A percentile compares a stretch with the other conserved stretches of the same genome.
Evolutionary conservation across 331 rosid species (phyloP).

Genomic region (Malus hybrid): DNA sequence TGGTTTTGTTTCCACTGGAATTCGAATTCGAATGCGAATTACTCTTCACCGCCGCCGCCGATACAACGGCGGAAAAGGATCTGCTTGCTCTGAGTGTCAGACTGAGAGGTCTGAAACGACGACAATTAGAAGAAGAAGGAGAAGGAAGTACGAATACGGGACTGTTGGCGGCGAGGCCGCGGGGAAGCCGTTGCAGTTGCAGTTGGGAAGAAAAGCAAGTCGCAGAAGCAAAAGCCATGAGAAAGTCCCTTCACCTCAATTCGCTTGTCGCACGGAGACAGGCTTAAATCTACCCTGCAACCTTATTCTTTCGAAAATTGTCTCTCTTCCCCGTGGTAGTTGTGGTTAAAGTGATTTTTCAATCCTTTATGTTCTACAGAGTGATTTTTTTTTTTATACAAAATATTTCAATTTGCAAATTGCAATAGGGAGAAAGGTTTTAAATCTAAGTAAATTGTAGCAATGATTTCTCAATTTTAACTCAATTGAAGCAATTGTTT

Average conservation of each 20-base stretch:
- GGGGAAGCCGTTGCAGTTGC: slow-evolving; percentile 18
- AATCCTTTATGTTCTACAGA: not conserved
- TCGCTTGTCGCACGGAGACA: not conserved
- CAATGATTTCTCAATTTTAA: no score
- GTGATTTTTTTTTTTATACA: not conserved
- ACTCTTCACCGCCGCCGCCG: not conserved
- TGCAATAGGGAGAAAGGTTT: no score
- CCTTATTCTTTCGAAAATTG: not conserved
- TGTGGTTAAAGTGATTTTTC: not conserved
- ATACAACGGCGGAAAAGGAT: not conserved
- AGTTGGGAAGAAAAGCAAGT: slow-evolving; percentile 31
- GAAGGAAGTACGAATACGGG: not conserved
- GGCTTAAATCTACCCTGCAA: not conserved
- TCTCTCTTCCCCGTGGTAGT: not conserved
- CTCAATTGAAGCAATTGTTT: accelerated
- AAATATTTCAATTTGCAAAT: no score
- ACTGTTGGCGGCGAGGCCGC: not conserved
- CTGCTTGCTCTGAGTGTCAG: not conserved
- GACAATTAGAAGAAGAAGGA: not conserved
- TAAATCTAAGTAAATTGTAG: no score
- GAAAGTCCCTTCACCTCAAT: not conserved
- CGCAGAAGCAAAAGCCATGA: slow-evolving; percentile 29
- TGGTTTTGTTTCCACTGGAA: not conserved
- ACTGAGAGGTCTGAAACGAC: not conserved
- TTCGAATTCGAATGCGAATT: not conserved